Conservation (phyloP, 805 yeast genomes). For the Metschnikowia gruessii region DNA sequence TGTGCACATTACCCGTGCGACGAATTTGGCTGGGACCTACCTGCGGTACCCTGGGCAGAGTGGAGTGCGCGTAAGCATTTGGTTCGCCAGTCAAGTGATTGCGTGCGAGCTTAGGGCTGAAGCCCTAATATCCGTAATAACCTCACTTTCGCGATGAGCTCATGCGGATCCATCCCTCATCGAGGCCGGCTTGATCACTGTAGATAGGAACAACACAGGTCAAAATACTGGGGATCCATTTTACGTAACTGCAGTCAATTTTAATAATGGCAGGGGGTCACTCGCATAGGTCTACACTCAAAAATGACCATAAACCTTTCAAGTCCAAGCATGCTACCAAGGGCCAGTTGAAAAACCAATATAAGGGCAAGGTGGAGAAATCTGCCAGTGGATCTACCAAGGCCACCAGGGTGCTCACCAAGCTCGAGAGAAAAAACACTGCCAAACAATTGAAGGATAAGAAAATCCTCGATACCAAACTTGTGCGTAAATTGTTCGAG, state of each 20-base stretch:
- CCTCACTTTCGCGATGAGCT: conserved; percentile 9
- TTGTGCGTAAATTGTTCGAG: conserved; percentile 69
- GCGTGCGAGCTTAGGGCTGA: conserved; percentile 8
- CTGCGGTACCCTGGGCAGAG: not conserved
- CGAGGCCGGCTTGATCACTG: not conserved
- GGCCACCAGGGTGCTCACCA: conserved; percentile 39
- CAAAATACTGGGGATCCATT: not conserved
- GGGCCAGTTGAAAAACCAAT: conserved; percentile 74
- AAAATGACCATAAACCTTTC: conserved; percentile 84
- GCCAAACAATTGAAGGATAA: conserved; percentile 73
- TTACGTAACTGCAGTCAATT: not conserved
- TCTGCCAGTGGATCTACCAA: conserved; percentile 35
- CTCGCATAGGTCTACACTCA: conserved; percentile 80
- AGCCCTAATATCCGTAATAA: conserved; percentile 8
- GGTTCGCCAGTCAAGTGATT: not conserved
- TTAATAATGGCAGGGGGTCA: conserved; percentile 62
- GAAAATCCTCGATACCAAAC: conserved; percentile 60
- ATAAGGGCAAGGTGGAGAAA: conserved; percentile 87
- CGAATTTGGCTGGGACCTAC: not conserved
- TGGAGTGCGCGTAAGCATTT: not conserved
- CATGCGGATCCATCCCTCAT: conserved; percentile 1
- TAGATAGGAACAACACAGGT: not conserved
- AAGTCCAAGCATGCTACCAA: conserved; percentile 90
- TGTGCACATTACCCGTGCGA: conserved; percentile 11
- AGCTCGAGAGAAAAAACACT: conserved; percentile 69